A percentile compares a stretch with the other conserved stretches of the same genome.
Conservation (phyloP, 805 yeast species). For the Metschnikowia matae region DNA sequence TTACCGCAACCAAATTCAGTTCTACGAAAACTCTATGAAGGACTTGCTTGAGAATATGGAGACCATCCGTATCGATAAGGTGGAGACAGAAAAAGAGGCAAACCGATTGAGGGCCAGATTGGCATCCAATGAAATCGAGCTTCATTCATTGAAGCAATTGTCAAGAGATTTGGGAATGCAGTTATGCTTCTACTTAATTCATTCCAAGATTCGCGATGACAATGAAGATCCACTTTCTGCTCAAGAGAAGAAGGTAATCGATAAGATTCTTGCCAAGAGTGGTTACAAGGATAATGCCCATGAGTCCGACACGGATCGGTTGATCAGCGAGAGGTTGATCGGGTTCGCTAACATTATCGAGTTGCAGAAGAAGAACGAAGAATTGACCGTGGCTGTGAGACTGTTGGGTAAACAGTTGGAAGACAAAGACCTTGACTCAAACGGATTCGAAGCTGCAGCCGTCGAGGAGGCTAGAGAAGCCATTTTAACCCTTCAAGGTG, state of each 20-base stretch:
- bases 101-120: constrained; percentile 29
- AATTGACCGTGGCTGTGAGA: constrained; percentile 64
- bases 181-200: constrained; percentile 68
- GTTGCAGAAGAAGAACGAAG: constrained; percentile 69
- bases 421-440: constrained; percentile 46
- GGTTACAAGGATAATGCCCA: constrained; percentile 24
- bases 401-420: constrained; percentile 71
- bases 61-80: constrained; percentile 47
- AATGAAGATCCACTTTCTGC: constrained; percentile 58
- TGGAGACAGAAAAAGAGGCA: constrained; percentile 38
- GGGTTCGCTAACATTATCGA: constrained; percentile 65
- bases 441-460: constrained; percentile 43
- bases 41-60: constrained; percentile 53
- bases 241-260: constrained; percentile 63
- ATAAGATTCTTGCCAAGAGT: constrained; percentile 44
- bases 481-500: constrained; percentile 56
- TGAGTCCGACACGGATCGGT: constrained; percentile 63
- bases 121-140: constrained; percentile 45
- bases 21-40: constrained; percentile 52
- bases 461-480: constrained; percentile 67
- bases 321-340: constrained; percentile 72
- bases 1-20: constrained; percentile 54
- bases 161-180: constrained; percentile 77
- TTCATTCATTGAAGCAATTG: constrained; percentile 48
- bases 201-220: constrained; percentile 53